A percentile compares a stretch with the other conserved stretches of the same genome.
phyloP scores from a whole-genome alignment of 2,329 filamentous ascomycete species.

The Neopestalotiopsis sp. region DNA sequence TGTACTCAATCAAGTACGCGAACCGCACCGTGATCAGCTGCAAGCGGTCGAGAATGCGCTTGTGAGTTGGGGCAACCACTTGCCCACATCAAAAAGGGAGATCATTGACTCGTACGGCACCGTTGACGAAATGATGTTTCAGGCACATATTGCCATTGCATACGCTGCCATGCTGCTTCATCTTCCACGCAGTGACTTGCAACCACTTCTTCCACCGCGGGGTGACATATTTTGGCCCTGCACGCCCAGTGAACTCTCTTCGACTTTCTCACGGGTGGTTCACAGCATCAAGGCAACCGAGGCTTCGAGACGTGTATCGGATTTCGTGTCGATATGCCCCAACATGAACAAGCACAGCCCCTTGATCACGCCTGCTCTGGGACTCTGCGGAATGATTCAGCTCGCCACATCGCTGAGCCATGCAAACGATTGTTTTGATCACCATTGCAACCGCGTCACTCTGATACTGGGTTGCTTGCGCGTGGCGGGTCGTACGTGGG shows the following conservation, averaged over 20 bases:
- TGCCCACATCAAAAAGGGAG: neutral
- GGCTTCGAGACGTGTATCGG: constrained; percentile 6
- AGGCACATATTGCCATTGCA: constrained; percentile 7
- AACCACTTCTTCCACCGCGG: neutral
- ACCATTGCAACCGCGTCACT: constrained; percentile 10
- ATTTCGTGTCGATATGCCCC: constrained; percentile 8
- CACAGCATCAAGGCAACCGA: constrained; percentile 5
- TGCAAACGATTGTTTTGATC: neutral
- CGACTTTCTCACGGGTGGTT: constrained; percentile 1
- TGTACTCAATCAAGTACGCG: constrained; percentile 2
- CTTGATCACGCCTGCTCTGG: neutral
- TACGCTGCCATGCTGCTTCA: constrained; percentile 8
- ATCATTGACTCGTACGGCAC: constrained; percentile 9
- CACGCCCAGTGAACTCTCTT: neutral
- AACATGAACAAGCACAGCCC: constrained; percentile 8
- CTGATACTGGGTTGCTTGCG: constrained; percentile 5
- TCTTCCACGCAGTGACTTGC: constrained; percentile 8
- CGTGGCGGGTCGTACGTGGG: constrained; percentile 1
- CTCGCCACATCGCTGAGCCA: constrained; percentile 10
- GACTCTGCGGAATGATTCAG: constrained; percentile 9
- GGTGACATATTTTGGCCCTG: constrained; percentile 5
- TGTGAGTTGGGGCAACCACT: constrained; percentile 1
- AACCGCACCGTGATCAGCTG: constrained; percentile 9
- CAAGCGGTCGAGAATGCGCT: constrained; percentile 9
- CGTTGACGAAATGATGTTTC: constrained; percentile 12